Evolutionary conservation across 768 basidiomycete genomes (phyloP).

Genomic region (Rhodosporidiobolus sp.): DNA sequence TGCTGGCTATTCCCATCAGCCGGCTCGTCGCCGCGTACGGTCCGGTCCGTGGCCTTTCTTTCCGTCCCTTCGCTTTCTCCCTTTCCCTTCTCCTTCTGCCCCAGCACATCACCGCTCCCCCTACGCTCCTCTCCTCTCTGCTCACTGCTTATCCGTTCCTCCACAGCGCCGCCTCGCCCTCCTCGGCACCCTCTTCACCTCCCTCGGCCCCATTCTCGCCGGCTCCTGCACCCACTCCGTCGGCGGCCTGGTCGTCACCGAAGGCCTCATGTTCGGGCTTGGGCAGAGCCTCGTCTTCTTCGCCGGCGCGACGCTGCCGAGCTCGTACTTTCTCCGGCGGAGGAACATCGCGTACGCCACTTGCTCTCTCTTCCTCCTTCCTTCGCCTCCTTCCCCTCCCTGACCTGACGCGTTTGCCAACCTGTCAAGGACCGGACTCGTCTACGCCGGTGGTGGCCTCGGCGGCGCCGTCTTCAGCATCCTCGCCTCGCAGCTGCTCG

Average conservation of each 20-base stretch:
- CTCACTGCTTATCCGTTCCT: too few relatives aligned
- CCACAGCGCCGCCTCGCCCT: background rate
- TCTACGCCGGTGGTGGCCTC: constrained; percentile 40
- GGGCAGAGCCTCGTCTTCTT: constrained; percentile 23
- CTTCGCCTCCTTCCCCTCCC: too few relatives aligned
- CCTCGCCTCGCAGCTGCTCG: constrained; percentile 26
- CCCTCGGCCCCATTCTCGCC: background rate
- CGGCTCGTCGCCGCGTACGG: constrained; percentile 1
- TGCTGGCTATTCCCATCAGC: constrained; percentile 23
- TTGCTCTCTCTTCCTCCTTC: background rate
- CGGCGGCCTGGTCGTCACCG: constrained; percentile 7
- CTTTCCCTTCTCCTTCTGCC: background rate
- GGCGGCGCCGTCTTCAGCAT: constrained; percentile 42
- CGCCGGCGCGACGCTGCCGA: constrained; percentile 30
- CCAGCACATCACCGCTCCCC: too few relatives aligned
- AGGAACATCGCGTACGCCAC: constrained; percentile 39
- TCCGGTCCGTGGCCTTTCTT: background rate
- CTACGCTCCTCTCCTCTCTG: too few relatives aligned
- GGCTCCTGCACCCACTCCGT: constrained; percentile 1
- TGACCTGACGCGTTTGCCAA: too few relatives aligned
- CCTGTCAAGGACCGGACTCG: constrained; percentile 33
- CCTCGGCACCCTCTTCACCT: background rate
- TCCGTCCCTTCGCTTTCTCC: background rate
- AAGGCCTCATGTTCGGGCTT: constrained; percentile 8
- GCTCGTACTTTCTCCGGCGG: constrained; percentile 38